These are phyloP conservation scores for Fusarium sororula DNA, from an alignment of 2,329 filamentous ascomycete species.

Conservation along the genomic window DNA sequence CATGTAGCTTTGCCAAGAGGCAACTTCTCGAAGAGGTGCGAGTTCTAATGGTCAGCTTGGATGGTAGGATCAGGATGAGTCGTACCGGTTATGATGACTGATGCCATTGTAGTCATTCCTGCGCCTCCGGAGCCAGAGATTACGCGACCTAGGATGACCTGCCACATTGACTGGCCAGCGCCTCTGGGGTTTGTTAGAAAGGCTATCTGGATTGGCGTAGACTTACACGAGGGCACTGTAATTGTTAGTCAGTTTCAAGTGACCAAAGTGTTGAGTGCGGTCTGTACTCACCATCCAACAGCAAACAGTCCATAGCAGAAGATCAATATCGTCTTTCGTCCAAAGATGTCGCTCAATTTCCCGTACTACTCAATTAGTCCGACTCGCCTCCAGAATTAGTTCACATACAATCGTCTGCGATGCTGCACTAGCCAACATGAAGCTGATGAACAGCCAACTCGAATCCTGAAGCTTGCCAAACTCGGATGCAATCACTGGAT, in stretches of 20 bases:
- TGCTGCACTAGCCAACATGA: conserved; percentile 45
- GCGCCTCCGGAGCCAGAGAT: conserved; percentile 62
- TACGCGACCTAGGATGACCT: conserved; percentile 60
- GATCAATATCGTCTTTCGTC: conserved; percentile 39
- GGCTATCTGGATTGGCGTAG: no score
- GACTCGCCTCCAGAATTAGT: accelerated
- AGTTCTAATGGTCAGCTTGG: conserved; percentile 48
- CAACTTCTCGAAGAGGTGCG: conserved; percentile 61
- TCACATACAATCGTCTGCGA: conserved; percentile 38
- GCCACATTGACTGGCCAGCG: conserved; percentile 55
- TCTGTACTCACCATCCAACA: conserved; percentile 49
- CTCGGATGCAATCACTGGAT: conserved; percentile 68
- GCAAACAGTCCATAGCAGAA: conserved; percentile 44
- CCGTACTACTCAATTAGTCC: conserved; percentile 43
- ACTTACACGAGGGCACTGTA: conserved; percentile 33
- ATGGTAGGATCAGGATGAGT: accelerated
- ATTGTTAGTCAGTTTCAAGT: not conserved
- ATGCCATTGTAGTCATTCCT: conserved; percentile 58
- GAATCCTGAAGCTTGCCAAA: conserved; percentile 66
- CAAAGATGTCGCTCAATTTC: conserved; percentile 45
- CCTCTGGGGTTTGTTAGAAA: conserved; percentile 41
- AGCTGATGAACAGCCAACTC: conserved; percentile 51
- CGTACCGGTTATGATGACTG: not conserved
- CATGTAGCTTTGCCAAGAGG: conserved; percentile 62
- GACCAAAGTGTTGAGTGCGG: accelerated